These are phyloP conservation scores for Cyclotella atomus DNA, from an alignment of 108 stramenopile genomes.

Conservation along the genomic window DNA sequence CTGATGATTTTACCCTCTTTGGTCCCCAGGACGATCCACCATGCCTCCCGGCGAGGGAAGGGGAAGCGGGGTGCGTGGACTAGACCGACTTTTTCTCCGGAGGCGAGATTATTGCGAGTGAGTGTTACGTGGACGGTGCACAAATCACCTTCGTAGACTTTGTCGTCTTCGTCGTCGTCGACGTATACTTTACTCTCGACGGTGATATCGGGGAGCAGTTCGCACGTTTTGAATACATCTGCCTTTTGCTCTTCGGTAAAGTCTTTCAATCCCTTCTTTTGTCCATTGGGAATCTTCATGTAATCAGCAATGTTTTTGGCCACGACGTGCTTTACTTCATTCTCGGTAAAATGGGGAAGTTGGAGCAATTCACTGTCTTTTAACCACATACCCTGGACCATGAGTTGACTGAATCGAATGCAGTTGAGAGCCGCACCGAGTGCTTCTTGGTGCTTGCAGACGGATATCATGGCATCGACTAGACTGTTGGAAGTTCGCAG, in stretches of 20 bases:
- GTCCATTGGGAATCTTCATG: constrained; percentile 68
- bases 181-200: constrained; percentile 88
- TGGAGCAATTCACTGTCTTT: constrained; percentile 88
- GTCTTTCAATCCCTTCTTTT: constrained; percentile 85
- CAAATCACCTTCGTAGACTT: constrained; percentile 95
- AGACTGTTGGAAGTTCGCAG: constrained; percentile 77
- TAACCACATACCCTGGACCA: constrained; percentile 93
- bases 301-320: constrained; percentile 71
- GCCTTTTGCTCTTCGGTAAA: constrained; percentile 84
- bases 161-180: constrained; percentile 96
- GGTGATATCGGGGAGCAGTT: constrained; percentile 85
- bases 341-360: constrained; percentile 89
- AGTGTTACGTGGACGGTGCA: constrained; percentile 91
- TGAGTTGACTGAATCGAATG: constrained; percentile 91
- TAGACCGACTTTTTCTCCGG: constrained; percentile 87
- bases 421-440: constrained; percentile 84
- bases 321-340: constrained; percentile 76
- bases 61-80: constrained; percentile 95
- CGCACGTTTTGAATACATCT: constrained; percentile 80
- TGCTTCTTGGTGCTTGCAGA: constrained; percentile 90
- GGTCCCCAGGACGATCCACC: constrained; percentile 96
- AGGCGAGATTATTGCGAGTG: constrained; percentile 88
- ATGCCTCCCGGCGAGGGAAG: constrained; percentile 89
- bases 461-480: constrained; percentile 96
- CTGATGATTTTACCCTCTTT: constrained; percentile 91